A percentile compares a stretch with the other conserved stretches of the same genome.
These are phyloP conservation scores for Dendrobium catenatum DNA, from an alignment of 106 monocot genomes.

Conservation along the genomic window DNA sequence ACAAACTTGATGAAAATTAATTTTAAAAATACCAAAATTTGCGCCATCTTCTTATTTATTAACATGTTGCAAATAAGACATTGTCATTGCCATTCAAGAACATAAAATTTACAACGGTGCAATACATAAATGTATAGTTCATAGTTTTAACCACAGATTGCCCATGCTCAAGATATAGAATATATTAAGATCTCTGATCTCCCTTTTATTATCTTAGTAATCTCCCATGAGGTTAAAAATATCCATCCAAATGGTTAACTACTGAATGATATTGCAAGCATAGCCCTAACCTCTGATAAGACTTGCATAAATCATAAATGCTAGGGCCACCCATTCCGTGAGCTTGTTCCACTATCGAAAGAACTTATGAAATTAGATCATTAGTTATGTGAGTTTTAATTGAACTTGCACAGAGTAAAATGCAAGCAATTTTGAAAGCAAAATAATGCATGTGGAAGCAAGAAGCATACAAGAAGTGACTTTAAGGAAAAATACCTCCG, in stretches of 20 bases:
- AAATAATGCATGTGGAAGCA: neutral
- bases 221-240: neutral
- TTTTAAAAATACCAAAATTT: too few species aligned
- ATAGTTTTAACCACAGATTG: neutral
- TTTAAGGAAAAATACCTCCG: conserved; percentile 24
- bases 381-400: neutral
- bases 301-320: neutral
- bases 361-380: neutral
- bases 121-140: neutral
- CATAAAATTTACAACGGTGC: neutral
- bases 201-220: neutral
- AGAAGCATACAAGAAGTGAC: neutral
- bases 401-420: neutral
- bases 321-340: neutral
- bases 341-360: neutral
- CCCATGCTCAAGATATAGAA: neutral
- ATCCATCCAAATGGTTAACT: neutral
- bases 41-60: too few species aligned
- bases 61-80: too few species aligned
- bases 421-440: neutral
- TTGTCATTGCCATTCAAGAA: neutral
- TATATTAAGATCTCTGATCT: neutral
- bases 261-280: neutral
- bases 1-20: neutral
- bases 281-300: neutral